Conservation (phyloP, 2,329 filamentous ascomycete species). For the Ramichloridium luteum region DNA sequence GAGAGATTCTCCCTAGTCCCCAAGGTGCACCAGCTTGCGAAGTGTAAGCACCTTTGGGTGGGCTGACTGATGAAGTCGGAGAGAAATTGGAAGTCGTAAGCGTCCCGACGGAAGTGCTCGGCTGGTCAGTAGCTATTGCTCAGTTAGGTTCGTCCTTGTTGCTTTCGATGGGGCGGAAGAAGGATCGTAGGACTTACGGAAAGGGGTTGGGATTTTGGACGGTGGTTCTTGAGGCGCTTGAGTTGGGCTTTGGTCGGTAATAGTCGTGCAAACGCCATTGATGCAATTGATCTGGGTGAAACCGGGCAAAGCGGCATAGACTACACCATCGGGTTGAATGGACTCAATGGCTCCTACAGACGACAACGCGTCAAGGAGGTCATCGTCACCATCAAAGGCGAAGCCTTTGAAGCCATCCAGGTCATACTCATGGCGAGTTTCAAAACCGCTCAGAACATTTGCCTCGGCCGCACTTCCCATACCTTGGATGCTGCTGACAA, state of each 20-base stretch:
- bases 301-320: slow-evolving; percentile 20
- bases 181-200: slow-evolving; percentile 2
- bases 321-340: slow-evolving; percentile 29
- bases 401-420: slow-evolving; percentile 29
- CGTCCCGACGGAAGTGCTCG: no score
- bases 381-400: slow-evolving; percentile 25
- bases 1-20: slow-evolving; percentile 15
- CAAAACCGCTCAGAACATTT: no score
- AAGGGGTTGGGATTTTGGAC: no score
- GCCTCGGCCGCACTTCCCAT: slow-evolving; percentile 15
- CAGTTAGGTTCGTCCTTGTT: no score
- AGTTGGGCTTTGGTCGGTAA: no score
- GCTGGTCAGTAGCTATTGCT: no score
- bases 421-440: slow-evolving; percentile 25
- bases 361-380: slow-evolving; percentile 22
- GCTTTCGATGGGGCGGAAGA: slow-evolving; percentile 14
- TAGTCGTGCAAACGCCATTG: no score
- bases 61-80: no score
- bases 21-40: slow-evolving; percentile 13
- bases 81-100: no score
- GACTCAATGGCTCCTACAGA: slow-evolving; percentile 23
- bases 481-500: slow-evolving; percentile 8
- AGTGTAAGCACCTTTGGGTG: slow-evolving; percentile 10
- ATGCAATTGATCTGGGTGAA: no score
- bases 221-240: no score